Evolutionary conservation across 805 yeast species (phyloP).

Genomic region (Myxozyma neglecta): DNA sequence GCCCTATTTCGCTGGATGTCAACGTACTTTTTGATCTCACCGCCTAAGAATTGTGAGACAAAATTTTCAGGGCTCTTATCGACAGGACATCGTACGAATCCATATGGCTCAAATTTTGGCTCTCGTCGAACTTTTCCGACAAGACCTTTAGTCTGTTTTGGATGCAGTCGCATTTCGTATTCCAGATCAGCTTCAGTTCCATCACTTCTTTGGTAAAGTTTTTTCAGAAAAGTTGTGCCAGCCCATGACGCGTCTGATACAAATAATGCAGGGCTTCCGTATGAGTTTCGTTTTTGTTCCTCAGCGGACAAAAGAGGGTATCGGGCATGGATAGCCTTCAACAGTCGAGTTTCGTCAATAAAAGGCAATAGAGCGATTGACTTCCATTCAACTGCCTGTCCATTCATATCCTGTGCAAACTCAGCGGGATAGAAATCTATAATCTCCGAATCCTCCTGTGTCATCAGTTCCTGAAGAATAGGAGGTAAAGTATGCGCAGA

Average conservation of each 20-base stretch:
- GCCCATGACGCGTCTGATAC: constrained; percentile 64
- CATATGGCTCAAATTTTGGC: constrained; percentile 16
- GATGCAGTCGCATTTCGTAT: constrained; percentile 16
- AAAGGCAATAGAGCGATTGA: constrained; percentile 89
- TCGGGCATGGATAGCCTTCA: constrained; percentile 63
- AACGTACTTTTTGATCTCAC: constrained; percentile 6
- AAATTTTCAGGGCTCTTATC: constrained; percentile 16
- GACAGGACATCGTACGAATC: constrained; percentile 20
- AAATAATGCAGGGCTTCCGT: constrained; percentile 67
- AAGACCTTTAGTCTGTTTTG: constrained; percentile 31
- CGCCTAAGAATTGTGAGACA: constrained; percentile 3
- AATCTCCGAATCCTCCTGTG: constrained; percentile 72
- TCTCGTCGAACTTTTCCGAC: constrained; percentile 41
- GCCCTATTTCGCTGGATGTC: constrained; percentile 47
- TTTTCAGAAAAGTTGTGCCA: constrained; percentile 43
- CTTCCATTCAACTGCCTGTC: constrained; percentile 93
- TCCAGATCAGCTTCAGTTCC: not conserved
- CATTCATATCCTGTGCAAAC: constrained; percentile 91
- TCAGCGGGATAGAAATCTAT: constrained; percentile 89
- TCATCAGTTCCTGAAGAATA: constrained; percentile 79
- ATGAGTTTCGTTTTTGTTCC: constrained; percentile 69
- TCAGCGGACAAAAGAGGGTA: constrained; percentile 63
- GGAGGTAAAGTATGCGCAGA: constrained; percentile 84
- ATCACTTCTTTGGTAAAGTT: constrained; percentile 43
- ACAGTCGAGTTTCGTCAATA: constrained; percentile 76